A percentile compares a stretch with the other conserved stretches of the same genome.
These are phyloP conservation scores for Septoria linicola DNA, from an alignment of 2,329 filamentous ascomycete species.

Conservation along the genomic window DNA sequence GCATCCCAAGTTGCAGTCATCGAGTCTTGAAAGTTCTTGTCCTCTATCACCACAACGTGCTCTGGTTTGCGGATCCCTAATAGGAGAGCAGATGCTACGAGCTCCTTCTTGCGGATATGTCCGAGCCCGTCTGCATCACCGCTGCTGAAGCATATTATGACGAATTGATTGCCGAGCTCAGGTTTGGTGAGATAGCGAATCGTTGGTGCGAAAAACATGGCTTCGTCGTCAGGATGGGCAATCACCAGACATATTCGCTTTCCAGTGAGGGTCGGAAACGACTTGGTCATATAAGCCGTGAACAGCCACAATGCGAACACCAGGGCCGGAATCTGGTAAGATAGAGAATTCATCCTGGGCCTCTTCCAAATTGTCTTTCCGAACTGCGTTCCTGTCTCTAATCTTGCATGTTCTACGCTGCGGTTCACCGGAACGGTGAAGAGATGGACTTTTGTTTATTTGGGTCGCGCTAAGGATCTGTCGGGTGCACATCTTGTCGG, in stretches of 20 bases:
- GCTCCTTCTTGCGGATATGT: slow-evolving; percentile 75
- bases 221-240: slow-evolving; percentile 96
- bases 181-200: slow-evolving; percentile 80
- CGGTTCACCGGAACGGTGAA: background rate
- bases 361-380: slow-evolving; percentile 1
- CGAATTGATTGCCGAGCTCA: slow-evolving; percentile 81
- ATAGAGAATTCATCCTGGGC: slow-evolving; percentile 41
- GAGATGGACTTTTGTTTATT: too few species aligned
- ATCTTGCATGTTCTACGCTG: slow-evolving; percentile 10
- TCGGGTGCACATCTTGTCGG: background rate
- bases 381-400: background rate
- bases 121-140: slow-evolving; percentile 89
- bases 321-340: slow-evolving; percentile 43
- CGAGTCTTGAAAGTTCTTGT: slow-evolving; percentile 79
- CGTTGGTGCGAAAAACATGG: slow-evolving; percentile 97
- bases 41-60: slow-evolving; percentile 82
- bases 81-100: slow-evolving; percentile 73
- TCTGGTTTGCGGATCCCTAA: slow-evolving; percentile 73
- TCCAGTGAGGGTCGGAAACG: slow-evolving; percentile 68
- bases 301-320: slow-evolving; percentile 49
- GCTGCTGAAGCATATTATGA: slow-evolving; percentile 88
- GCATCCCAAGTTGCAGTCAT: slow-evolving; percentile 80
- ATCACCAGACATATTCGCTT: slow-evolving; percentile 91
- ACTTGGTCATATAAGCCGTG: slow-evolving; percentile 45
- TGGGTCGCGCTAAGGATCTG: background rate